phyloP scores from a whole-genome alignment of 495 filamentous ascomycete genomes.

The Chaetomidium leptoderma region DNA sequence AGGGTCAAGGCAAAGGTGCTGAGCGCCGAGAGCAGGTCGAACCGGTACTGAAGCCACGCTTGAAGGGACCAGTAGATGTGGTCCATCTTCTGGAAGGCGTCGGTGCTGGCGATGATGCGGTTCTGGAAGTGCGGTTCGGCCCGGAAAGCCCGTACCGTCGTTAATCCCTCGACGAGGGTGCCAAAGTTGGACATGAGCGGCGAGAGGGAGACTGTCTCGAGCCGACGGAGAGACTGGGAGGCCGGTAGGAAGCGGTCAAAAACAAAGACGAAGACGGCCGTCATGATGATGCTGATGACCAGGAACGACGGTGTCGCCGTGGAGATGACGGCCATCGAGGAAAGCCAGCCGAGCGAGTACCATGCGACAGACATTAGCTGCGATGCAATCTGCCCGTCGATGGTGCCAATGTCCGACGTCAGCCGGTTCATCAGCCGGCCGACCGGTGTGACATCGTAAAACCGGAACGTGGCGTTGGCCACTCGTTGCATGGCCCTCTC shows the following conservation, averaged over 20 bases:
- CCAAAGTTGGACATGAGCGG: conserved; percentile 85
- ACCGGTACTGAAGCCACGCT: conserved; percentile 75
- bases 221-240: conserved; percentile 72
- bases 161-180: conserved; percentile 69
- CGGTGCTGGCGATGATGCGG: conserved; percentile 67
- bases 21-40: conserved; percentile 62
- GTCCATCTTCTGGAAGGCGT: conserved; percentile 86
- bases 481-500: conserved; percentile 62
- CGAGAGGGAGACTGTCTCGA: conserved; percentile 80
- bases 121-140: conserved; percentile 71
- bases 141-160: conserved; percentile 72
- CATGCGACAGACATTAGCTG: conserved; percentile 65
- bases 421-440: conserved; percentile 83
- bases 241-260: conserved; percentile 73
- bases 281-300: conserved; percentile 61
- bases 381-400: conserved; percentile 71
- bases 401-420: conserved; percentile 76
- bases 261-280: conserved; percentile 57
- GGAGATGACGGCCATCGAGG: conserved; percentile 68
- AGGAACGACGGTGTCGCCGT: conserved; percentile 70
- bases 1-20: conserved; percentile 68
- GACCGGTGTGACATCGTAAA: conserved; percentile 80
- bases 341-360: conserved; percentile 61
- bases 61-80: conserved; percentile 89
- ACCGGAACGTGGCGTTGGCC: conserved; percentile 75